These are phyloP conservation scores for Boletus reticulatus DNA, from an alignment of 768 basidiomycete species.

Conservation along the genomic window DNA sequence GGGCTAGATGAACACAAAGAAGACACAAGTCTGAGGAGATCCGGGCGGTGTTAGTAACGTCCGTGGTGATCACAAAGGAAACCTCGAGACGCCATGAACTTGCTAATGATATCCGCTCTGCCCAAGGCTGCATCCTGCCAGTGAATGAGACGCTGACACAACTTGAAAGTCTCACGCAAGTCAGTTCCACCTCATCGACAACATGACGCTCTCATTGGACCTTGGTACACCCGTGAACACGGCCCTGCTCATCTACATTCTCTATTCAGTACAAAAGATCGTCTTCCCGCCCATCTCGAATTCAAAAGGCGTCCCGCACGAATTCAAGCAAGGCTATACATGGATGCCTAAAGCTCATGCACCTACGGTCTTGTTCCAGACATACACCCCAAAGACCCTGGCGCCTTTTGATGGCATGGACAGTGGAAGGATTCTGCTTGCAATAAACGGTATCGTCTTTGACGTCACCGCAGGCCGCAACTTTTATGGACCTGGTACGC, in stretches of 20 bases:
- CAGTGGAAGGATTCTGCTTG: constrained; percentile 75
- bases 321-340: constrained; percentile 83
- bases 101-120: too few species aligned
- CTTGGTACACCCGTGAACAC: constrained; percentile 77
- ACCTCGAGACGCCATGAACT: too few species aligned
- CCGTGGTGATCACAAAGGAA: too few species aligned
- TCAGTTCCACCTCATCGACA: background rate
- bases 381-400: constrained; percentile 78
- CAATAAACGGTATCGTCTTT: constrained; percentile 86
- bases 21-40: too few species aligned
- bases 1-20: too few species aligned
- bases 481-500: constrained; percentile 94
- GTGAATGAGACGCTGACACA: too few species aligned
- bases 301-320: constrained; percentile 51
- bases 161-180: too few species aligned
- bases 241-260: constrained; percentile 71
- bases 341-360: constrained; percentile 89
- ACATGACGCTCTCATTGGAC: constrained; percentile 42
- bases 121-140: too few species aligned
- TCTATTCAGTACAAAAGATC: constrained; percentile 74
- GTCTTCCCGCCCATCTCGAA: constrained; percentile 64
- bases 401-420: constrained; percentile 62
- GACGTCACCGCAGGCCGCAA: constrained; percentile 87
- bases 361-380: constrained; percentile 71
- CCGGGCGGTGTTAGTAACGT: too few species aligned